Percentiles rank a stretch among this genome's conserved stretches.
phyloP scores from a whole-genome alignment of 78 protist genomes.

The Dictyostelium purpureum region DNA sequence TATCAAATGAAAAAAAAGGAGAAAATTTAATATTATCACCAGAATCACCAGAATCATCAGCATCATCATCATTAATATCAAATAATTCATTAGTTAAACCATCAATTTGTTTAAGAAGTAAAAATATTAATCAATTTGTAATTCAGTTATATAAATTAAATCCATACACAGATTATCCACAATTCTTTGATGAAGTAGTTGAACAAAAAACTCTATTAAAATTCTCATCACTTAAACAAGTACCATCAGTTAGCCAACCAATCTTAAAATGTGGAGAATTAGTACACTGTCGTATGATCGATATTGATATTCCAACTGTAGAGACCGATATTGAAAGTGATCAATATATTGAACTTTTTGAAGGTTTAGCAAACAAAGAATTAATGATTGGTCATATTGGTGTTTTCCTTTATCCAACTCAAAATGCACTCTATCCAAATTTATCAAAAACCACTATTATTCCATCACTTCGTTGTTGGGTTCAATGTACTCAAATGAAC shows the following conservation, averaged over 20 bases:
- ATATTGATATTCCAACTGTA: background rate
- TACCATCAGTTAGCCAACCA: constrained; percentile 10
- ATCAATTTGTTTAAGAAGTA: constrained; percentile 1
- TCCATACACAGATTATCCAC: constrained; percentile 41
- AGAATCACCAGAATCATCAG: background rate
- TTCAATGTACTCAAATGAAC: constrained; percentile 33
- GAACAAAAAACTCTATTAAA: background rate
- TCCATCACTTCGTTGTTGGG: constrained; percentile 36
- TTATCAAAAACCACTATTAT: background rate
- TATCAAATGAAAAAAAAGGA: background rate
- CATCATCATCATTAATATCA: background rate
- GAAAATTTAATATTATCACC: background rate
- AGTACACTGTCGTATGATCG: constrained; percentile 13
- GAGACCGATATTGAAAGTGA: constrained; percentile 19
- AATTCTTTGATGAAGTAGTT: constrained; percentile 25
- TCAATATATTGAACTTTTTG: constrained; percentile 14
- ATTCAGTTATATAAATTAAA: constrained; percentile 55
- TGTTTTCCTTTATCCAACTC: constrained; percentile 38
- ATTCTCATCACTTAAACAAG: background rate
- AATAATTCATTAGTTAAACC: background rate
- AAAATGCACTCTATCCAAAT: constrained; percentile 34
- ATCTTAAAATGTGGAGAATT: constrained; percentile 43
- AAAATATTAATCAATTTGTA: constrained; percentile 35
- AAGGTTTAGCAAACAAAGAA: constrained; percentile 28
- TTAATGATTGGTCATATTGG: constrained; percentile 50